These are phyloP conservation scores for Dryadomyces quercivorus DNA, from an alignment of 2,329 filamentous ascomycete species.

Conservation along the genomic window DNA sequence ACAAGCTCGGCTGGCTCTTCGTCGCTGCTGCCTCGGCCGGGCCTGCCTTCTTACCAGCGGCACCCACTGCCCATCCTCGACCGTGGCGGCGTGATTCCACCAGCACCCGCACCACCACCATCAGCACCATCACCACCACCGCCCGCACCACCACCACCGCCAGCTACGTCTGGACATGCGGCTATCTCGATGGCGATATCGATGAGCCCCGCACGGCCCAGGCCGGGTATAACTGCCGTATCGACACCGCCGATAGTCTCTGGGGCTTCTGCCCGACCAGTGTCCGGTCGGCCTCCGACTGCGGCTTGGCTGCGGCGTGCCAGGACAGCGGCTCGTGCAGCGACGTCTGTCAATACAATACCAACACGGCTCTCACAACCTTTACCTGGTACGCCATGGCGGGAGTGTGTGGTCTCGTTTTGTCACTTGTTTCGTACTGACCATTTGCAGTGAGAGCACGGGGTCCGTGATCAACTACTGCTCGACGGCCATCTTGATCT, in stretches of 20 bases:
- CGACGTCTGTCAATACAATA: constrained; percentile 19
- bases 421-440: neutral
- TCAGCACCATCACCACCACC: neutral
- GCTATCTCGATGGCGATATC: constrained; percentile 20
- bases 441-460: neutral
- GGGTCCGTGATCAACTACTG: constrained; percentile 16
- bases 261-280: constrained; percentile 28
- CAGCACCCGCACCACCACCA: too few species aligned
- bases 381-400: constrained; percentile 20
- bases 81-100: neutral
- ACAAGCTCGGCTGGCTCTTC: neutral
- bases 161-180: constrained; percentile 14
- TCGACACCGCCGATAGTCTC: constrained; percentile 21
- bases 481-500: constrained; percentile 21
- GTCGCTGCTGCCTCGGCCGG: neutral
- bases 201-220: constrained; percentile 18
- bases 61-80: neutral
- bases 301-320: constrained; percentile 24
- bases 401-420: neutral
- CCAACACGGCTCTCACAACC: constrained; percentile 16
- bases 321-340: constrained; percentile 20
- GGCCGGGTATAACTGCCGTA: constrained; percentile 22
- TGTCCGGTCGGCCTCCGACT: constrained; percentile 23
- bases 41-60: neutral
- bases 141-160: neutral